These are phyloP conservation scores for Geotrichum bryndzae DNA, from an alignment of 1,139 yeast species.

Conservation along the genomic window DNA sequence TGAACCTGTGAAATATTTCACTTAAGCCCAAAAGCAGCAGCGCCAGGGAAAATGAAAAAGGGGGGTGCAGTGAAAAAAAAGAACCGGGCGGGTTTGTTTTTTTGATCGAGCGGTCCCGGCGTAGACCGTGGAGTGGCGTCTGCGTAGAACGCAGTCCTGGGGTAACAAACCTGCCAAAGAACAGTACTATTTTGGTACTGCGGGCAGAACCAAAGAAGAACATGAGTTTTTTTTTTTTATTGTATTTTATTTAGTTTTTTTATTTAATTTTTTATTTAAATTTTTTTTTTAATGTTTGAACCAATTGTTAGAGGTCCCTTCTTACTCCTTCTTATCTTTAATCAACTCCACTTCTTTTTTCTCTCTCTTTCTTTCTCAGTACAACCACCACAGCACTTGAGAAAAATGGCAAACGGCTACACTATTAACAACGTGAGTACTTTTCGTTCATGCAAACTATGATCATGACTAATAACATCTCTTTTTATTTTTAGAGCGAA, in stretches of 20 bases:
- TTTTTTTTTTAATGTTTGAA: neutral
- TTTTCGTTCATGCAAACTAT: neutral
- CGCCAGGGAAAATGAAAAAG: neutral
- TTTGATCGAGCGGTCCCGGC: neutral
- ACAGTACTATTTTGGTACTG: no score
- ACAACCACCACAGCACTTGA: neutral
- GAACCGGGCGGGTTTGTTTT: neutral
- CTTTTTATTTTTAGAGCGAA: constrained; percentile 6
- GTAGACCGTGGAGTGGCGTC: neutral
- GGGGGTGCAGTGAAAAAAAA: neutral
- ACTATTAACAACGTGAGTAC: constrained; percentile 5
- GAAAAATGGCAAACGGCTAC: constrained; percentile 8
- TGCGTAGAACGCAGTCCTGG: constrained; percentile 5
- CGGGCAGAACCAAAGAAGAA: no score
- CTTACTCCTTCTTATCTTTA: neutral
- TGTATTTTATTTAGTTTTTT: neutral
- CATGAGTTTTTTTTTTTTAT: neutral
- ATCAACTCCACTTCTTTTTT: neutral
- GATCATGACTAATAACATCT: neutral
- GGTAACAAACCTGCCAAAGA: neutral
- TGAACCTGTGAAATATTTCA: neutral
- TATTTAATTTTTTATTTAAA: no score
- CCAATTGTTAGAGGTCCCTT: neutral
- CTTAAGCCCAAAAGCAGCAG: neutral
- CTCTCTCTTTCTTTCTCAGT: neutral